Evolutionary conservation across 192 early-diverging fungal genomes (phyloP).

Genomic region (Helicostylum pulchrum): DNA sequence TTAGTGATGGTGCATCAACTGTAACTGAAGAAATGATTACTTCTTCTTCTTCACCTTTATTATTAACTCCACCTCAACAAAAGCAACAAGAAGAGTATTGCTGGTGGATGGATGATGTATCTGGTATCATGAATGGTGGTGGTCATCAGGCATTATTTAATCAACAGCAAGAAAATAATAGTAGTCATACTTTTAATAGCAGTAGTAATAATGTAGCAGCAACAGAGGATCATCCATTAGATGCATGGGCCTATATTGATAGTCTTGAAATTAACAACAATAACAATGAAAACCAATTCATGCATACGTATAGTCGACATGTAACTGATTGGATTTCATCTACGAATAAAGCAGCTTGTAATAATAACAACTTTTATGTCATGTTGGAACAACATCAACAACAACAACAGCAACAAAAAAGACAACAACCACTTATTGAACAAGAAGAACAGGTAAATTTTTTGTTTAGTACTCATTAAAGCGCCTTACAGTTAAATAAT

Average conservation of each 20-base stretch:
- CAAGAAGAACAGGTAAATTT: too few relatives aligned
- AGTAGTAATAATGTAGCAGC: neutral
- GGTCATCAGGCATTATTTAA: constrained; percentile 6
- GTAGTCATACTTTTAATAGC: neutral
- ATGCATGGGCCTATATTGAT: constrained; percentile 17
- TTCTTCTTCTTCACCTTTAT: neutral
- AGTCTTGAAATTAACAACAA: constrained; percentile 6
- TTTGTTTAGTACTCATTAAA: too few relatives aligned
- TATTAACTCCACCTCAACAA: too few relatives aligned
- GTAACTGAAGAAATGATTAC: neutral
- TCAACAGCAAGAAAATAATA: neutral
- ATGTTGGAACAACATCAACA: too few relatives aligned
- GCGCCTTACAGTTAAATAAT: neutral
- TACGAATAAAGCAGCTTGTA: neutral
- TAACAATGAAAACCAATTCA: neutral
- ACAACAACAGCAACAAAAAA: too few relatives aligned
- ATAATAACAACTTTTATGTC: neutral
- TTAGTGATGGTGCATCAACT: too few relatives aligned
- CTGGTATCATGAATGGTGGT: neutral
- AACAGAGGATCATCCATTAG: constrained; percentile 3
- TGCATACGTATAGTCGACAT: constrained; percentile 10
- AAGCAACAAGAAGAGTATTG: neutral
- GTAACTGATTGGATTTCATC: constrained; percentile 12
- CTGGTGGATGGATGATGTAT: constrained; percentile 7
- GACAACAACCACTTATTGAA: too few relatives aligned